Percentiles rank a stretch among this genome's conserved stretches.
Conservation (phyloP, 1,284 basidiomycete genomes). For the Filobasidium uniguttulatum region DNA sequence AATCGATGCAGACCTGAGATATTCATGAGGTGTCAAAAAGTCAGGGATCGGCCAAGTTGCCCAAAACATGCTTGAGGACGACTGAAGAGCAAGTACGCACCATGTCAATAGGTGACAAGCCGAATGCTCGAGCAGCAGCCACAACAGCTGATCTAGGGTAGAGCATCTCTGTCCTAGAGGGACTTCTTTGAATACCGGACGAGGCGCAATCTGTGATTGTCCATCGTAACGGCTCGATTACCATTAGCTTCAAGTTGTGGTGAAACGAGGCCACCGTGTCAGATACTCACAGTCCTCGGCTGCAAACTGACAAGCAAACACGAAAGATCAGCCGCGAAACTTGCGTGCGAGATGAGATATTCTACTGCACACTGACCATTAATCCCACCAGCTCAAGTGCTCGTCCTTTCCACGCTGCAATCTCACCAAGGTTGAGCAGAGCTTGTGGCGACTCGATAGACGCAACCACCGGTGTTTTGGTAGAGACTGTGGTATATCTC, state of each 20-base stretch:
- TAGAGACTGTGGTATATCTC: slow-evolving; percentile 3
- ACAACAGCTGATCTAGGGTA: slow-evolving; percentile 76
- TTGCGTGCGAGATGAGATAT: background rate
- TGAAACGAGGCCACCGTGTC: background rate
- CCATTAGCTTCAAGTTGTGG: background rate
- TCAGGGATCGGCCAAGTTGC: background rate
- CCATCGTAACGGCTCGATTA: background rate
- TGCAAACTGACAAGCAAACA: slow-evolving; percentile 49
- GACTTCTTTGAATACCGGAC: slow-evolving; percentile 68
- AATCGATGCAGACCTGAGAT: slow-evolving; percentile 70
- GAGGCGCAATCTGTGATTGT: slow-evolving; percentile 50
- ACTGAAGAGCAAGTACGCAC: slow-evolving; percentile 34
- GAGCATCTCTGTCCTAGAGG: slow-evolving; percentile 58
- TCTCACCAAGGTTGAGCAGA: slow-evolving; percentile 9
- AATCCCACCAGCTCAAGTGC: slow-evolving; percentile 13
- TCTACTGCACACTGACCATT: slow-evolving; percentile 4
- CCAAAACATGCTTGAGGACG: background rate
- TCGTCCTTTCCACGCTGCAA: slow-evolving; percentile 13
- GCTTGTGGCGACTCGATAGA: slow-evolving; percentile 16
- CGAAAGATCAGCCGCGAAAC: background rate
- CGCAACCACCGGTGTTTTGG: slow-evolving; percentile 13
- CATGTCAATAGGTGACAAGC: slow-evolving; percentile 78
- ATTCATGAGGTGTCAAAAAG: background rate
- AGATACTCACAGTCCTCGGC: slow-evolving; percentile 65
- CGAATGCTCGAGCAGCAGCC: slow-evolving; percentile 69